phyloP scores from a whole-genome alignment of 495 filamentous ascomycete species.

The Thozetella sp. region DNA sequence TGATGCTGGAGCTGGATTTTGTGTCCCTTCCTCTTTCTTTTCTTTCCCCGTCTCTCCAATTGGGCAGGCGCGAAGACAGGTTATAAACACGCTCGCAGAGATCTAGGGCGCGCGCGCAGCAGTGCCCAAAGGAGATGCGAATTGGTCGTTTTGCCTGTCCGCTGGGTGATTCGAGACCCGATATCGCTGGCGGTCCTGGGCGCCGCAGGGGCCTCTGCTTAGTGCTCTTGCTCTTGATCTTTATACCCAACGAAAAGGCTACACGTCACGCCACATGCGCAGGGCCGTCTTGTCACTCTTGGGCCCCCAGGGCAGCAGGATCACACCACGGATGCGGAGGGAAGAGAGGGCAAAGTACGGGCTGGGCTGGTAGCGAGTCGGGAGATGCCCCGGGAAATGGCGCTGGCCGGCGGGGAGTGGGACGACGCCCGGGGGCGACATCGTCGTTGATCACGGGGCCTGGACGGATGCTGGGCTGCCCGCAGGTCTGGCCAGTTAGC shows the following conservation, averaged over 20 bases:
- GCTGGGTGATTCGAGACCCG: not conserved
- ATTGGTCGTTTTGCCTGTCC: no score
- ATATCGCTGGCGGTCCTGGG: not conserved
- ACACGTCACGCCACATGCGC: constrained; percentile 1
- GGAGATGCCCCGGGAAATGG: not conserved
- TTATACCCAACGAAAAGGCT: not conserved
- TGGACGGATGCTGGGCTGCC: not conserved
- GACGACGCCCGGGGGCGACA: not conserved
- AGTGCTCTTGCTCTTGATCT: not conserved
- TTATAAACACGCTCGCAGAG: no score
- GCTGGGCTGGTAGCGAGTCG: not conserved
- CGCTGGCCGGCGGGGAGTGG: not conserved
- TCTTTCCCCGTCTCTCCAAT: not conserved
- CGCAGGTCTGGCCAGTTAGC: not conserved
- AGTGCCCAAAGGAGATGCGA: no score
- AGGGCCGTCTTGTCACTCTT: not conserved
- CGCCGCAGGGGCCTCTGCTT: not conserved
- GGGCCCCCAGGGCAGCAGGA: not conserved
- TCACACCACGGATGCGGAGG: not conserved
- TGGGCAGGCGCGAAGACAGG: no score
- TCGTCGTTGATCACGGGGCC: not conserved
- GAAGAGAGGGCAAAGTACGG: not conserved
- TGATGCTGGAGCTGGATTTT: not conserved
- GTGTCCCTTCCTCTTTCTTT: not conserved
- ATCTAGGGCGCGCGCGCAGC: no score